Percentiles rank a stretch among this genome's conserved stretches.
Evolutionary conservation across 495 filamentous ascomycete genomes (phyloP).

Genomic region (Hypomontagnella submonticulosa): DNA sequence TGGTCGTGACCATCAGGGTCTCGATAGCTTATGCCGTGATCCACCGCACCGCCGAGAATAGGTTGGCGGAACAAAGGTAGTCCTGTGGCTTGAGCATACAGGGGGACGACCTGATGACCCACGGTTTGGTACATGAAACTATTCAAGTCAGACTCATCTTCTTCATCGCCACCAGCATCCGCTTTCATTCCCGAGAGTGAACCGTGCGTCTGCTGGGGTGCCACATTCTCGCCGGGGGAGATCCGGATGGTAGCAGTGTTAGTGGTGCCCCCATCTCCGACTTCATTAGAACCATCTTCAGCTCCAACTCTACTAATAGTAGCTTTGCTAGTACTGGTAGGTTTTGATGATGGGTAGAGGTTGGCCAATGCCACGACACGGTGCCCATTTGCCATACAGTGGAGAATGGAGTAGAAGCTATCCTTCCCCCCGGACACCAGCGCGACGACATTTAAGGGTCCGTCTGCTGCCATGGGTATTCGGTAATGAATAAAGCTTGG

Average conservation of each 20-base stretch:
- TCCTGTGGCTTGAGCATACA: conserved; percentile 79
- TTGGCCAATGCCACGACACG: conserved; percentile 89
- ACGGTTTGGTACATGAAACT: conserved; percentile 99
- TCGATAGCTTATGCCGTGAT: conserved; percentile 70
- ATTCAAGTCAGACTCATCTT: conserved; percentile 77
- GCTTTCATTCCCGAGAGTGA: conserved; percentile 6
- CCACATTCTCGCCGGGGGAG: conserved; percentile 28
- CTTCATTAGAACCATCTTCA: conserved; percentile 9
- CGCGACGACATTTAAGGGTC: conserved; percentile 80
- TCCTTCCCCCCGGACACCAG: conserved; percentile 97
- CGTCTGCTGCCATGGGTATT: conserved; percentile 44
- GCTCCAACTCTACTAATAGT: conserved; percentile 16
- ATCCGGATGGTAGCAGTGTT: conserved; percentile 26
- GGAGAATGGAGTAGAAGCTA: conserved; percentile 91
- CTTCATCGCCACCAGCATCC: conserved; percentile 25
- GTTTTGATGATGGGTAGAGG: conserved; percentile 69
- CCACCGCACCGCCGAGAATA: conserved; percentile 75
- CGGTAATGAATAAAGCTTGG: conserved; percentile 19
- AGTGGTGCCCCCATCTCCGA: not conserved
- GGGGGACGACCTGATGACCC: conserved; percentile 85
- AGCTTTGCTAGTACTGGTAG: conserved; percentile 10
- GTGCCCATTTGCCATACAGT: conserved; percentile 88
- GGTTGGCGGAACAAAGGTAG: conserved; percentile 81
- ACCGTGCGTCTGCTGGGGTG: conserved; percentile 10
- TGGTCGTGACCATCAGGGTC: conserved; percentile 33